Evolutionary conservation across 371 early-diverging fungal genomes (phyloP).

Genomic region (Funneliformis caledonium): DNA sequence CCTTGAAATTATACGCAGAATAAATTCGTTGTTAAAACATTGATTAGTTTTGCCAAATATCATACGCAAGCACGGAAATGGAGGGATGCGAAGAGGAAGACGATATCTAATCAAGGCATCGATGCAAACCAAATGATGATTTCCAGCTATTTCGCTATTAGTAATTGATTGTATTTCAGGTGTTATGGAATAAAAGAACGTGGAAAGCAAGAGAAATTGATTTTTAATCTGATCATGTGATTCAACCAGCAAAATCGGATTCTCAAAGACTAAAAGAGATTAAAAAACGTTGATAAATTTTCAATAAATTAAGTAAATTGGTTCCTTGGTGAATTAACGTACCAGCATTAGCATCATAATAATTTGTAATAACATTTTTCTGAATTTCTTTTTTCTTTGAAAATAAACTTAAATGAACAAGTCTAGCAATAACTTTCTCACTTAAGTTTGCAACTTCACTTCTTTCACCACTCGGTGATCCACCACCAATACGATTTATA

Average conservation of each 20-base stretch:
- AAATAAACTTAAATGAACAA: slow-evolving; percentile 25
- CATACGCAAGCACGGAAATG: not conserved
- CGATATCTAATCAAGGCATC: slow-evolving; percentile 32
- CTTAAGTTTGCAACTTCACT: not conserved
- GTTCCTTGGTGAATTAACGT: not conserved
- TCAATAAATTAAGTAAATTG: not conserved
- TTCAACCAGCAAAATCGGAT: slow-evolving; percentile 27
- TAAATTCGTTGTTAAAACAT: not conserved
- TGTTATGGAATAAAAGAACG: slow-evolving; percentile 4
- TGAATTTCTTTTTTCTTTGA: slow-evolving; percentile 15
- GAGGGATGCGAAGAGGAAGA: not conserved
- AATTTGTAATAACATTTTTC: not conserved
- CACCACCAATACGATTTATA: not conserved
- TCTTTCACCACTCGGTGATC: not conserved
- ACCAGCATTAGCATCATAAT: slow-evolving; percentile 36
- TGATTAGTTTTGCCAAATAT: not conserved
- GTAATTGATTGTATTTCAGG: slow-evolving; percentile 25
- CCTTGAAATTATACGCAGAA: not conserved
- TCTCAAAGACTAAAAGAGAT: slow-evolving; percentile 25
- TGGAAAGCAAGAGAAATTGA: slow-evolving; percentile 17
- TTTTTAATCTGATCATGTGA: slow-evolving; percentile 23
- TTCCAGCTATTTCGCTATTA: not conserved
- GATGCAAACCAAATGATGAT: slow-evolving; percentile 32
- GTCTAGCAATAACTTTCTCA: slow-evolving; percentile 28
- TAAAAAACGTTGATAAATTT: not conserved